phyloP scores from a whole-genome alignment of 768 basidiomycete species.

The Leccinellum albellum region DNA sequence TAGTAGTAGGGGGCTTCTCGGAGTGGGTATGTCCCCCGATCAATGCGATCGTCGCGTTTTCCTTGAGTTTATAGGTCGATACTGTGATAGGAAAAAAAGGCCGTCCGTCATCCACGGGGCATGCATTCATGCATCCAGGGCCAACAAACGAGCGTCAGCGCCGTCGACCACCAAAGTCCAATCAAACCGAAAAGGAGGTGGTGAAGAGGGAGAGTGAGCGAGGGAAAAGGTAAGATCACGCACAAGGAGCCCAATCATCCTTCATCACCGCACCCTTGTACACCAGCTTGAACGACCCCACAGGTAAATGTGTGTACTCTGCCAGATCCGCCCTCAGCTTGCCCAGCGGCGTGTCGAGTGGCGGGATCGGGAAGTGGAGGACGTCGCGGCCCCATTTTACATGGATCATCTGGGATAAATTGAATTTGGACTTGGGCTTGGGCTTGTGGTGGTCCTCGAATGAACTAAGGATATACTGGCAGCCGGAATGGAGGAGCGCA shows the following conservation, averaged over 20 bases:
- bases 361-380: slow-evolving; percentile 53
- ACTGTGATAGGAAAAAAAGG: slow-evolving; percentile 37
- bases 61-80: slow-evolving; percentile 69
- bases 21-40: slow-evolving; percentile 45
- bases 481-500: slow-evolving; percentile 16
- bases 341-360: slow-evolving; percentile 54
- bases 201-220: neutral
- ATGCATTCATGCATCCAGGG: neutral
- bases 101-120: neutral
- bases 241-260: slow-evolving; percentile 68
- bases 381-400: slow-evolving; percentile 52
- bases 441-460: slow-evolving; percentile 18
- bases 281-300: slow-evolving; percentile 77
- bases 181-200: neutral
- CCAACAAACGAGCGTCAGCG: neutral
- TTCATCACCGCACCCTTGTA: slow-evolving; percentile 89
- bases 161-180: neutral
- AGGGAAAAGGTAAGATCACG: slow-evolving; percentile 17
- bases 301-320: slow-evolving; percentile 69
- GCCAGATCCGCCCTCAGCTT: slow-evolving; percentile 60
- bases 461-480: slow-evolving; percentile 1
- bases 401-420: slow-evolving; percentile 27
- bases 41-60: slow-evolving; percentile 67
- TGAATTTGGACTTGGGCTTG: neutral
- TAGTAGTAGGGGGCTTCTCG: neutral